Percentiles rank a stretch among this genome's conserved stretches.
phyloP scores from a whole-genome alignment of 345 rosid genomes.

The Eucalyptus victrix region DNA sequence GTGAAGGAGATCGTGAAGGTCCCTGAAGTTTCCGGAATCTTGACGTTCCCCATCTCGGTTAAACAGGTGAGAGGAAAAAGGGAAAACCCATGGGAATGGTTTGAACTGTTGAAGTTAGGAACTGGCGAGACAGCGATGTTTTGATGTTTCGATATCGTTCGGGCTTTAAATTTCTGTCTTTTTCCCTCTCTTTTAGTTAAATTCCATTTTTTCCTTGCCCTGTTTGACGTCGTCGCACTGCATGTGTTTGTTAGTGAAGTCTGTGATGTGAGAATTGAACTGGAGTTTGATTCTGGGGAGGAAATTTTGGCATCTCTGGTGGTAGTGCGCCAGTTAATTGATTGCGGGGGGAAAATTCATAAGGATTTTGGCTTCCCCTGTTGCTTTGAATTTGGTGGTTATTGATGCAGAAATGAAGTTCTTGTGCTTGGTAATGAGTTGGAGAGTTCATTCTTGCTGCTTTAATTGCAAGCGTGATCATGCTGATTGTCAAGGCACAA shows the following conservation, averaged over 20 bases:
- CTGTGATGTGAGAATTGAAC: background rate
- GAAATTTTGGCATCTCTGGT: background rate
- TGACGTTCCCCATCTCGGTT: conserved; percentile 81
- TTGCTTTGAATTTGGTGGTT: background rate
- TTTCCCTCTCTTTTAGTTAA: background rate
- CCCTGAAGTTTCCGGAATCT: conserved; percentile 49
- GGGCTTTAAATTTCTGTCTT: background rate
- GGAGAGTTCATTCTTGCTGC: background rate
- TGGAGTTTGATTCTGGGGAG: background rate
- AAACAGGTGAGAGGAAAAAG: conserved; percentile 49
- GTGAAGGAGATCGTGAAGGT: conserved; percentile 52
- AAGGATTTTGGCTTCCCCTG: background rate
- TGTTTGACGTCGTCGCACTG: background rate
- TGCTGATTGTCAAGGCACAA: background rate
- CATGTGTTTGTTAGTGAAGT: background rate
- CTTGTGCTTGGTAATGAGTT: background rate
- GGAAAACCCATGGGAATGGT: background rate
- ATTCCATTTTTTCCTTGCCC: background rate
- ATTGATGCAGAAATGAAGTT: background rate
- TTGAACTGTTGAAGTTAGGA: background rate
- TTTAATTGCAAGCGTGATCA: background rate
- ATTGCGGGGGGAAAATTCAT: background rate
- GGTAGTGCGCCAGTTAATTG: background rate
- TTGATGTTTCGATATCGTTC: background rate
- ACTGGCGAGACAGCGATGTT: background rate